Evolutionary conservation across 257 asterid species (phyloP), one percentile per base, ranked within the genome.

Genomic region (Petrea volubilis): DNA sequence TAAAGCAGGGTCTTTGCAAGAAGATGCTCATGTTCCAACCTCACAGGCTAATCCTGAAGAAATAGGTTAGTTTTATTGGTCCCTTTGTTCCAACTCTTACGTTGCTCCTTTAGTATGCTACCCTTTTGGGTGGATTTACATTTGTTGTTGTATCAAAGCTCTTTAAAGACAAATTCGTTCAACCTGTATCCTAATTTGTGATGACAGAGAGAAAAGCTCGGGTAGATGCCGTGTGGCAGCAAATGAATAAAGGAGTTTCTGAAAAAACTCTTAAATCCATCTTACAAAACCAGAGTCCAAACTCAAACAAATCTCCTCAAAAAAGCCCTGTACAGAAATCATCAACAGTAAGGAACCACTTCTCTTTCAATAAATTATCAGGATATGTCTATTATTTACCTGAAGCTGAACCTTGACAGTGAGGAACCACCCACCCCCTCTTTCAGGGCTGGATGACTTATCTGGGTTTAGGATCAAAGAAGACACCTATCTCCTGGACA

Each of bases 221-320:
- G 40, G 81, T 91, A 28, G 97, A 90, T 76, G 96, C 91, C 74
- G 77, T 91, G 28, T 94, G 99, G 99, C 86, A 82, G 81, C 86
- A 91, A 84, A 94, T 94, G 98, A 94, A 83, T 64, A 91, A 94
- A 78, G 99, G 98, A 63, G 85, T 86, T 47, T 79, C 99, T 38
- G 59, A 76, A 18, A 88, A 82, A 75, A 71, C 89, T 71, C 87
- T 91, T 28, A 90, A 79, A 43, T 73, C 93, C 71, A 83, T 88
- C 47, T 43, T 81, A 52, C 67, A 69, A 75, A 89, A 68, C 70
- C 84, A 73, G 68, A 74, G 77, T 57, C 53, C 85, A 25, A 58
- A 43, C 24, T 72, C 69, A 62, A 82, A 76, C 56, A 88, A 71
- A 78, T 51, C 78, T 58, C 49, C 88, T 15, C 59, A 38, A 41